phyloP scores from a whole-genome alignment of 2,329 filamentous ascomycete genomes.

The Aspergillus luchuensis region DNA sequence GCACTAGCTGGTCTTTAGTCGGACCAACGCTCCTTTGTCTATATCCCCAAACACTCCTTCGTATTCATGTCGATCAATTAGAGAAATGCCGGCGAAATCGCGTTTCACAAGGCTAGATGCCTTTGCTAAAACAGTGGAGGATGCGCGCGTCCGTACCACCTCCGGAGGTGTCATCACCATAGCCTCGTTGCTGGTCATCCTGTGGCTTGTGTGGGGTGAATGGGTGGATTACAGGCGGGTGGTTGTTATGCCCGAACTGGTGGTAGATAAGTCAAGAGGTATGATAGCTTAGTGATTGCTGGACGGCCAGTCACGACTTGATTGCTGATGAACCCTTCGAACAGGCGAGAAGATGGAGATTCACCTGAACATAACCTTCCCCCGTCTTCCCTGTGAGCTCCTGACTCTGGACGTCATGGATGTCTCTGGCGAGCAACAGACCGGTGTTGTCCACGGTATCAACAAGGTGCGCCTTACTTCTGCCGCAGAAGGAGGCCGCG shows the following conservation, averaged over 20 bases:
- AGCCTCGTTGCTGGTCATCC: slow-evolving; percentile 79
- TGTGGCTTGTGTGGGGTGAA: slow-evolving; percentile 91
- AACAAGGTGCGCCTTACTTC: slow-evolving; percentile 83
- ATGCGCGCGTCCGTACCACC: slow-evolving; percentile 92
- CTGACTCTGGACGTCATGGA: slow-evolving; percentile 99
- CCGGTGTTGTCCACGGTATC: slow-evolving; percentile 88
- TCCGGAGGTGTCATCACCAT: slow-evolving; percentile 96
- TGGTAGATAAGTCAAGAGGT: slow-evolving; percentile 97
- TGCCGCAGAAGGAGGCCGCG: slow-evolving; percentile 70
- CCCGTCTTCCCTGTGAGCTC: slow-evolving; percentile 89
- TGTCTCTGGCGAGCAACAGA: slow-evolving; percentile 94
- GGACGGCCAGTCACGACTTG: background rate
- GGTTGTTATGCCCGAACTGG: slow-evolving; percentile 83
- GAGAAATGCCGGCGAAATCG: slow-evolving; percentile 80
- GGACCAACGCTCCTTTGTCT: slow-evolving; percentile 13
- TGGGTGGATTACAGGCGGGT: slow-evolving; percentile 91
- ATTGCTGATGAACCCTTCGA: slow-evolving; percentile 21
- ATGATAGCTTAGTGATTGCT: slow-evolving; percentile 24
- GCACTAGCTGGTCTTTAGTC: slow-evolving; percentile 21
- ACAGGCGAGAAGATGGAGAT: slow-evolving; percentile 98
- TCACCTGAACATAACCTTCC: slow-evolving; percentile 95
- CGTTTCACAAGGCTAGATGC: slow-evolving; percentile 96
- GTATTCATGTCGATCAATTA: slow-evolving; percentile 34
- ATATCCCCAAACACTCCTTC: slow-evolving; percentile 8
- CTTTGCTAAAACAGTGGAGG: slow-evolving; percentile 98